Percentiles rank a stretch among this genome's conserved stretches.
phyloP scores from a whole-genome alignment of 148 eudicot species.

The Vaccinium vitisidaea region DNA sequence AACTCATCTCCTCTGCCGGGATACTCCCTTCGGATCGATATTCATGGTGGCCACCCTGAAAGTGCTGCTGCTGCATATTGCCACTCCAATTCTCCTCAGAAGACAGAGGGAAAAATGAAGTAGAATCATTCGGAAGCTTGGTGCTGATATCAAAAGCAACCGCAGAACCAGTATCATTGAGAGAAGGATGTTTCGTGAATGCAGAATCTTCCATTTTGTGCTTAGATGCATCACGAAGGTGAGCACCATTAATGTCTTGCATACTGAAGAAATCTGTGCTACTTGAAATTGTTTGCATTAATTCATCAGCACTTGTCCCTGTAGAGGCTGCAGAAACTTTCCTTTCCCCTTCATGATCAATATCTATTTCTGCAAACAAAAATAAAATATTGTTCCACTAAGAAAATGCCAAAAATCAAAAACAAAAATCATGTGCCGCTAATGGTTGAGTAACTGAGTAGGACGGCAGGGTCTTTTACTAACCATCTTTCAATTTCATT shows the following conservation, averaged over 20 bases:
- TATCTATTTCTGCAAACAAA: constrained; percentile 35
- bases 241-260: constrained; percentile 28
- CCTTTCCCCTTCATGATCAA: constrained; percentile 29
- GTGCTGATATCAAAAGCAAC: constrained; percentile 31
- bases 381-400: constrained; percentile 12
- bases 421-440: not conserved
- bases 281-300: constrained; percentile 18
- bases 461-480: constrained; percentile 6
- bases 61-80: constrained; percentile 28
- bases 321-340: constrained; percentile 20
- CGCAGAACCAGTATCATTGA: constrained; percentile 24
- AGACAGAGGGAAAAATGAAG: constrained; percentile 38
- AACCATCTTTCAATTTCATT: constrained; percentile 23
- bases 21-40: constrained; percentile 39
- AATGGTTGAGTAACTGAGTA: not conserved
- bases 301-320: constrained; percentile 27
- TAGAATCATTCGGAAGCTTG: constrained; percentile 51
- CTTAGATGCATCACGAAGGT: constrained; percentile 28
- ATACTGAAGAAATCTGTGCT: constrained; percentile 13
- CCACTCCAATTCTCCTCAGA: constrained; percentile 44
- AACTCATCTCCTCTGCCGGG: constrained; percentile 71
- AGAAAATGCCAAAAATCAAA: constrained; percentile 9
- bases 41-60: constrained; percentile 33
- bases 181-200: constrained; percentile 26
- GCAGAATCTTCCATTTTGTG: constrained; percentile 34